Evolutionary conservation across 345 rosid species (phyloP), one percentile per base, ranked within the genome.

Genomic region (Erysimum cheiranthoides): DNA sequence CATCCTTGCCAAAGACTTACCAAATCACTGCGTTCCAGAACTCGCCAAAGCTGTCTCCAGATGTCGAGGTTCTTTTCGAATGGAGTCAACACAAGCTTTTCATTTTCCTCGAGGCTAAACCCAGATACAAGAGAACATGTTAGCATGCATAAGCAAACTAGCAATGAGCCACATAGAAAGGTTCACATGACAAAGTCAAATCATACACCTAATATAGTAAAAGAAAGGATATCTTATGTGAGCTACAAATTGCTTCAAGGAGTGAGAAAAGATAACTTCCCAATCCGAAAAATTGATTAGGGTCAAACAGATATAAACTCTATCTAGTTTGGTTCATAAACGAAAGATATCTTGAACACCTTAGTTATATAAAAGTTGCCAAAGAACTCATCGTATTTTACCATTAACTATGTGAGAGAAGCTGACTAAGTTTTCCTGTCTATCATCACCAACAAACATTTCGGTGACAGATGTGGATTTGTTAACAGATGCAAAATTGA

Each of bases 31-130:
- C 96, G 98, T 68, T 95, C 99, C 79, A 92, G 89, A 52, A 95
- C 99, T 27, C 98, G 94, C 99, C 99, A 95, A 79, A 95, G 97
- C 79, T 90, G 99, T 80, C 99, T 88, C 99, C 99, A 92, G 68
- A 95, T 92, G 77, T 95, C 99, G 7, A 95, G 88, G 75, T 95
- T 95, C 86, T 95, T 92, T 85, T 95, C 99, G 64, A 95, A 95
- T 70, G 99, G 98, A 56, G 98, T 95, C 69, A 95, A 84, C 64
- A 92, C 93, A 85, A 92, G 97, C 39, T 84, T 95, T 69, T 90
- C 97, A 79, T 95, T 92, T 84, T 95, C 98, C 87, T 95, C 98
- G 6, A 92, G 96, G 32, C 99, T 92, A 86, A 71, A 76, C 68
- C 12, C 42, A 51, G 73, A 73, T 30, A 62, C 28, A 76, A 18